These are phyloP conservation scores for Trichoderma pleuroti DNA, from an alignment of 2,329 filamentous ascomycete species.

Conservation along the genomic window DNA sequence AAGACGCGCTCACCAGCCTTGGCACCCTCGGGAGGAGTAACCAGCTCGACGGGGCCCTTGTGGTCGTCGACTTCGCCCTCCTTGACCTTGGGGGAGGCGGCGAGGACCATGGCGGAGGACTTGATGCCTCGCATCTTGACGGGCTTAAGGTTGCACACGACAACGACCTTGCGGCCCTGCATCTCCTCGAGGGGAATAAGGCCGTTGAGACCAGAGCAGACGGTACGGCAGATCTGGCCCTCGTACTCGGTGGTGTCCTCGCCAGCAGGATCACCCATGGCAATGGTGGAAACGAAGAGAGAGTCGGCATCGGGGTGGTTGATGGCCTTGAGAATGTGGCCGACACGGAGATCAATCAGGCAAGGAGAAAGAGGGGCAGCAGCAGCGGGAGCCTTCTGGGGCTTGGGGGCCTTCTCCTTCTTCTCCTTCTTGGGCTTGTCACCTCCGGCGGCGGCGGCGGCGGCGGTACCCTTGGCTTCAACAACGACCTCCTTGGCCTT, in stretches of 20 bases:
- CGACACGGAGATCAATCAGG: constrained; percentile 91
- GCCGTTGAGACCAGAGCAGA: constrained; percentile 95
- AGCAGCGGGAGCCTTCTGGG: constrained; percentile 61
- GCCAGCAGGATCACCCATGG: constrained; percentile 82
- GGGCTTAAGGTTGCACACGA: constrained; percentile 96
- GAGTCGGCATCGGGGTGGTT: constrained; percentile 97
- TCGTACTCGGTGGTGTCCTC: constrained; percentile 91
- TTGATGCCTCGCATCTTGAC: constrained; percentile 95
- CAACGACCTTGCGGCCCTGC: constrained; percentile 92
- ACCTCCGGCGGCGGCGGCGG: constrained; percentile 37
- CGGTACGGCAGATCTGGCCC: constrained; percentile 86
- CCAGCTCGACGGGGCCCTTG: constrained; percentile 87
- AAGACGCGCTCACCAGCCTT: constrained; percentile 82
- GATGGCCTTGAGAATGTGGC: constrained; percentile 93
- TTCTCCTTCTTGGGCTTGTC: constrained; percentile 73
- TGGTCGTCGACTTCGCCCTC: constrained; percentile 83
- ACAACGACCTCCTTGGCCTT: constrained; percentile 54
- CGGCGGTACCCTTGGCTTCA: constrained; percentile 43
- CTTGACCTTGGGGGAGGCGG: constrained; percentile 78
- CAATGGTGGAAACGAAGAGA: constrained; percentile 91
- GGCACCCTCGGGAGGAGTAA: constrained; percentile 73
- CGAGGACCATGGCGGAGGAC: constrained; percentile 84
- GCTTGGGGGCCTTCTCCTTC: constrained; percentile 83
- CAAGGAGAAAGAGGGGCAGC: constrained; percentile 76
- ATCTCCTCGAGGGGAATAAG: constrained; percentile 90